These are phyloP conservation scores for Neltuma alba DNA, from an alignment of 306 rosid genomes.

Conservation along the genomic window DNA sequence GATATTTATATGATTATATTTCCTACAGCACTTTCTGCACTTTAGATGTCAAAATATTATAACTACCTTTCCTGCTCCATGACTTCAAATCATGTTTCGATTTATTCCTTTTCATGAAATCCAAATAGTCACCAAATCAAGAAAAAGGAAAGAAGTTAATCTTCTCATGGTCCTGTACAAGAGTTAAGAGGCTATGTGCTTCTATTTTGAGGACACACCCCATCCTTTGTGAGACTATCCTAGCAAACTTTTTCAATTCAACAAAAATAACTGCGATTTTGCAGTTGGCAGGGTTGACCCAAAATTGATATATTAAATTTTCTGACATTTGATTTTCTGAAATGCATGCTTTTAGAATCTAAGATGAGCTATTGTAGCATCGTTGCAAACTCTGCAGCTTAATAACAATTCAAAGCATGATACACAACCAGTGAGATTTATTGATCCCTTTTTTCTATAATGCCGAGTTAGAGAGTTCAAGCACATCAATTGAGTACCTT, in stretches of 20 bases:
- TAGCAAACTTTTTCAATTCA: neutral
- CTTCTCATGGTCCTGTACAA: neutral
- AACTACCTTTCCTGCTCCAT: neutral
- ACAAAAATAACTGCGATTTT: neutral
- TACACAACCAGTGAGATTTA: neutral
- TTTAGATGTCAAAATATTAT: neutral
- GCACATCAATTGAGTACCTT: slow-evolving; percentile 51
- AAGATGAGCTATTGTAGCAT: neutral
- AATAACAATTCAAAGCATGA: neutral
- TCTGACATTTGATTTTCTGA: neutral
- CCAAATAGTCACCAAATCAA: neutral
- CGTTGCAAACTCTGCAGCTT: neutral
- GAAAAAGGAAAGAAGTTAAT: neutral
- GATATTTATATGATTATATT: neutral
- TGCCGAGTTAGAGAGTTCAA: neutral
- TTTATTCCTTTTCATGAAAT: neutral
- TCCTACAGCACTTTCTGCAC: neutral
- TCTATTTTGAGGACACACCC: neutral
- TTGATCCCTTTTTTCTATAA: neutral
- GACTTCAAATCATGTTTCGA: neutral
- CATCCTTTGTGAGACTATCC: neutral
- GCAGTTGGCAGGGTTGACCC: neutral
- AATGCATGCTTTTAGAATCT: neutral
- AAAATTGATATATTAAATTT: neutral
- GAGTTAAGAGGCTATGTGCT: neutral